Conservation (phyloP, 2,329 filamentous ascomycete genomes). For the Fusarium penzigii region DNA sequence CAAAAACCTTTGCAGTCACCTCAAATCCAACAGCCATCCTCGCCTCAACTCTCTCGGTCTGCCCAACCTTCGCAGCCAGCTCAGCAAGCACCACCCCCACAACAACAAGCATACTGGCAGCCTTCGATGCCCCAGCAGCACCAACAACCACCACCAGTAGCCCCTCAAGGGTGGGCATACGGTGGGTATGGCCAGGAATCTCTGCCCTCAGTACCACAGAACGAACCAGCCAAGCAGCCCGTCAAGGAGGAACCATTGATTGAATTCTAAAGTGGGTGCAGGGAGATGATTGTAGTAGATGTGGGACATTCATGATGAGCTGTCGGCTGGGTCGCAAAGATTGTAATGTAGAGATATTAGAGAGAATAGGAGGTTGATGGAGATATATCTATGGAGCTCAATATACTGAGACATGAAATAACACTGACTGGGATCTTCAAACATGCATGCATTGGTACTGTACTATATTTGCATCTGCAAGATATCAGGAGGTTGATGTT, state of each 20-base stretch:
- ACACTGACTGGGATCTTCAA: not conserved
- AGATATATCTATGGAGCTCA: not conserved
- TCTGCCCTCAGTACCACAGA: slow-evolving; percentile 63
- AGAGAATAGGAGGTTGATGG: not conserved
- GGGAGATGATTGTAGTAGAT: not conserved
- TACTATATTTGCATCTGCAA: too few species aligned
- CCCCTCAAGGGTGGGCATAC: slow-evolving; percentile 47
- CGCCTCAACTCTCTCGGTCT: slow-evolving; percentile 1
- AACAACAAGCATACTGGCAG: slow-evolving; percentile 40
- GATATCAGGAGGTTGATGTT: too few species aligned
- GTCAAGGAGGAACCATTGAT: slow-evolving; percentile 77
- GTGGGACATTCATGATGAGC: not conserved
- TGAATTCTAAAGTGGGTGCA: slow-evolving; percentile 58
- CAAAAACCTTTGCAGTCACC: slow-evolving; percentile 19
- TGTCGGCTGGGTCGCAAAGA: slow-evolving; percentile 3
- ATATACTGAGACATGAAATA: not conserved
- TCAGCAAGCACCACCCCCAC: slow-evolving; percentile 30
- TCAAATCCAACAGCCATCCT: slow-evolving; percentile 37
- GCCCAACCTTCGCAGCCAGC: slow-evolving; percentile 39
- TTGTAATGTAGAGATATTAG: not conserved
- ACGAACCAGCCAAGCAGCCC: slow-evolving; percentile 44
- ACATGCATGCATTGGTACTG: too few species aligned
- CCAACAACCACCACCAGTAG: slow-evolving; percentile 32
- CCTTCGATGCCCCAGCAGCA: slow-evolving; percentile 36
- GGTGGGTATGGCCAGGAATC: slow-evolving; percentile 57